Evolutionary conservation across 2,329 filamentous ascomycete genomes (phyloP).

Genomic region (Pyrenochaeta sp.): DNA sequence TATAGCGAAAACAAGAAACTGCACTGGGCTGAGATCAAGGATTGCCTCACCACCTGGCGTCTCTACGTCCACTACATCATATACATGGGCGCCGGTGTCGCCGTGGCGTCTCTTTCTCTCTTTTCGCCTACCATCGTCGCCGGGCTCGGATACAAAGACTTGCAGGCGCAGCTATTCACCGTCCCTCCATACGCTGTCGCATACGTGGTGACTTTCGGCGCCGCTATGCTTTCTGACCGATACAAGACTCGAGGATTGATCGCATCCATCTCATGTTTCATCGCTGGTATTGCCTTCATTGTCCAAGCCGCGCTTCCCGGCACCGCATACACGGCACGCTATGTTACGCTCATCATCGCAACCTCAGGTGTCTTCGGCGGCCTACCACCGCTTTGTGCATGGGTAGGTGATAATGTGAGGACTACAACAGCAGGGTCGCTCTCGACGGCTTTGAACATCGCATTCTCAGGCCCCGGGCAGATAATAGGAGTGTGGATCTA

Average conservation of each 20-base stretch:
- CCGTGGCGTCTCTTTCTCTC: constrained; percentile 56
- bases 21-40: constrained; percentile 59
- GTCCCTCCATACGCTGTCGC: constrained; percentile 71
- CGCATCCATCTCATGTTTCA: background rate
- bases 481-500: constrained; percentile 9
- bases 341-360: constrained; percentile 7
- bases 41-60: constrained; percentile 58
- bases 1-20: constrained; percentile 49
- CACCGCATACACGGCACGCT: constrained; percentile 4
- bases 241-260: background rate
- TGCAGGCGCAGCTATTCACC: constrained; percentile 71
- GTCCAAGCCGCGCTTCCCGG: constrained; percentile 1
- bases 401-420: constrained; percentile 7
- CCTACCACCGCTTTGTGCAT: constrained; percentile 4
- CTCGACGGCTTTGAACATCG: constrained; percentile 9
- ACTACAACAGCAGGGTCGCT: background rate
- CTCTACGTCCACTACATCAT: constrained; percentile 61
- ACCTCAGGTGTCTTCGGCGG: constrained; percentile 5
- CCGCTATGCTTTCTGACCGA: constrained; percentile 8
- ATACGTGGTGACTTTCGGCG: constrained; percentile 57
- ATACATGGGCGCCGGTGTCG: constrained; percentile 29
- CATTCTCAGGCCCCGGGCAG: constrained; percentile 6
- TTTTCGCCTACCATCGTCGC: constrained; percentile 72
- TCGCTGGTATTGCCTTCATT: constrained; percentile 4
- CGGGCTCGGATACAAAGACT: constrained; percentile 62